phyloP scores from a whole-genome alignment of 768 basidiomycete genomes.

The Strobilomyces dryophilus region DNA sequence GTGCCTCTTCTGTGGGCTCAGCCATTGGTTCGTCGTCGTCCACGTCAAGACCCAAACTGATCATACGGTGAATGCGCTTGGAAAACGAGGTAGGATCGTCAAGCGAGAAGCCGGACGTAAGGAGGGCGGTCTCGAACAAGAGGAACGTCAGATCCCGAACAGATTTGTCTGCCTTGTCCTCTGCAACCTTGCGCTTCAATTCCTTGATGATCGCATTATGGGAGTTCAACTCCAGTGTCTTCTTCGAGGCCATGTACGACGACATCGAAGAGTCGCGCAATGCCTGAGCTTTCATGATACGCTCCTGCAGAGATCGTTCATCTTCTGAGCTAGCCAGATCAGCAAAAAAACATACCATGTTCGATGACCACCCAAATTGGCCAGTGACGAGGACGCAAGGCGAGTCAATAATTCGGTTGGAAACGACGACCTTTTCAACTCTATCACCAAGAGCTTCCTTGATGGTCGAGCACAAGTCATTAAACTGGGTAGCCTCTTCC shows the following conservation, averaged over 20 bases:
- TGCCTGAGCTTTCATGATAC: constrained; percentile 99
- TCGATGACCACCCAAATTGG: constrained; percentile 99
- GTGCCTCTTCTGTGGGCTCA: constrained; percentile 39
- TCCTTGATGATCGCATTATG: constrained; percentile 92
- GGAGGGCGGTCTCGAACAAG: constrained; percentile 93
- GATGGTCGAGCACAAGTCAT: constrained; percentile 88
- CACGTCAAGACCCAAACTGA: constrained; percentile 84
- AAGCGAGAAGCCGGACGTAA: constrained; percentile 93
- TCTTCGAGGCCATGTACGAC: constrained; percentile 98
- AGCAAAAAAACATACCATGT: constrained; percentile 67
- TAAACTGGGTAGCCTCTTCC: constrained; percentile 76
- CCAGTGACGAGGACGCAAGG: constrained; percentile 97
- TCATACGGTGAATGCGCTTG: constrained; percentile 97
- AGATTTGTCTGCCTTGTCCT: constrained; percentile 98
- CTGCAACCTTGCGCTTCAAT: constrained; percentile 90
- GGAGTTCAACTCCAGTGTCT: constrained; percentile 96
- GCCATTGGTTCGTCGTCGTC: constrained; percentile 58
- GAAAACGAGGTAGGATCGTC: constrained; percentile 95
- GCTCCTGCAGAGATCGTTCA: constrained; percentile 48
- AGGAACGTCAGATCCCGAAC: constrained; percentile 95
- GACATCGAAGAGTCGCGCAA: constrained; percentile 96
- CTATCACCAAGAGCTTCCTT: constrained; percentile 99
- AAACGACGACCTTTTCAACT: constrained; percentile 98
- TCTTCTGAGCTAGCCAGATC: not conserved
- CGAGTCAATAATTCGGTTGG: constrained; percentile 96